Conservation (phyloP, 176 grass and related monocot genomes). For the Oryza brachyantha region DNA sequence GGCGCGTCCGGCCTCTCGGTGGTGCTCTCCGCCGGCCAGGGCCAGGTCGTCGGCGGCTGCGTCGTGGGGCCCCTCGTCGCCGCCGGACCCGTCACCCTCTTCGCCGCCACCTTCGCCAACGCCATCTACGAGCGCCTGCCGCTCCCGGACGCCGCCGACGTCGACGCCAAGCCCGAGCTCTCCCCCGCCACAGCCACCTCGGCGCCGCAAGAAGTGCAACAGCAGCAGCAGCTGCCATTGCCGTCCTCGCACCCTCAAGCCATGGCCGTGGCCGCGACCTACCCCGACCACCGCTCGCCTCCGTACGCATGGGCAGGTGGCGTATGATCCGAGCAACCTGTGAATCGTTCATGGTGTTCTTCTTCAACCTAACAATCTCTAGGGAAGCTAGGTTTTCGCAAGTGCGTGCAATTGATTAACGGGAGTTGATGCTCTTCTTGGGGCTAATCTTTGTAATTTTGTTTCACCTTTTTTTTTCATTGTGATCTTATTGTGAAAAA, state of each 20-base stretch:
- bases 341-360: constrained; percentile 21
- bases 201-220: constrained; percentile 3
- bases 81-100: constrained; percentile 32
- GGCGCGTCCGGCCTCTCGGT: constrained; percentile 48
- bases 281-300: constrained; percentile 40
- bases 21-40: constrained; percentile 41
- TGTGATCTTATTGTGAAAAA: constrained; percentile 12
- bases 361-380: constrained; percentile 48
- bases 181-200: constrained; percentile 22
- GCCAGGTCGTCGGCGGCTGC: constrained; percentile 50
- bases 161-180: constrained; percentile 47
- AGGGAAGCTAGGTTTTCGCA: constrained; percentile 42
- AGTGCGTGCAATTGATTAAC: constrained; percentile 31
- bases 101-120: constrained; percentile 58
- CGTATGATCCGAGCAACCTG: not conserved
- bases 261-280: constrained; percentile 22
- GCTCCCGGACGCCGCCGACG: constrained; percentile 25
- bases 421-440: constrained; percentile 21
- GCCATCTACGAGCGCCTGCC: constrained; percentile 65
- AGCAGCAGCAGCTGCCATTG: constrained; percentile 10
- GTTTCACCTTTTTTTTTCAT: constrained; percentile 19
- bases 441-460: constrained; percentile 33
- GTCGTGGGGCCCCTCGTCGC: constrained; percentile 49
- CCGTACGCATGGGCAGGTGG: constrained; percentile 44
- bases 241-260: not conserved